Evolutionary conservation across 148 eudicot genomes (phyloP), one percentile per base, ranked within the genome.

Genomic region (Vaccinium myrtillus): DNA sequence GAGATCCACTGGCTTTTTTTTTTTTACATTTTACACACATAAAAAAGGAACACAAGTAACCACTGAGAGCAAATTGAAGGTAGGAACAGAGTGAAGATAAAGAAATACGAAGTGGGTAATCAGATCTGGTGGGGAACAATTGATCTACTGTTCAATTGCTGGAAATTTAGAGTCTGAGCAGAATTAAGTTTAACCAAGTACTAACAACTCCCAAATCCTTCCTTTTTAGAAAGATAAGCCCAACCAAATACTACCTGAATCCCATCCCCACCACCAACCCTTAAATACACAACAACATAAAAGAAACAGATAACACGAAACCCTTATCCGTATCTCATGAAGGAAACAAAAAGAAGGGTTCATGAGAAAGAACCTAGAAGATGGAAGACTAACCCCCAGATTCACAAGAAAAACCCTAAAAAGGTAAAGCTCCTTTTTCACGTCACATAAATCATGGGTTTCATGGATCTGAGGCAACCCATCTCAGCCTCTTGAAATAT

Each of bases 381-480:
- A 79, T 71, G 59, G 27, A 15, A 50, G 32, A 55, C 65, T 30
- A 53, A 8, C 61, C 65, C 75, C 86, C 80, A 80, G 86, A 85
- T 63, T 86, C 90, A 90, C 84, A 86, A 82, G 87, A 30, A 61
- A 86, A 82, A 65, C 78, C 78, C 85, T 81, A 10, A 79, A 88
- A 81, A 82, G 55, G 87, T n/a, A 87, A 70, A 63, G 49, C 82
- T 83, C 85, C 87, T 88, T 69, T 69, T 69, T 86, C 87, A 78
- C 78, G 80, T 70, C 83, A 85, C 87, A 85, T 84, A 86, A 78
- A 86, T 85, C 65, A 55, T 85, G 78, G 87, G 87, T 88, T 84
- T 82, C 91, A 84, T 85, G 88, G 87, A 89, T 91, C 91, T 89
- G 83, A 91, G 85, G 89, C 70, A 89, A 89, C 81, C 82, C 82